Conservation (phyloP, 179 eudicot species). For the Heliamphora pulchella region DNA sequence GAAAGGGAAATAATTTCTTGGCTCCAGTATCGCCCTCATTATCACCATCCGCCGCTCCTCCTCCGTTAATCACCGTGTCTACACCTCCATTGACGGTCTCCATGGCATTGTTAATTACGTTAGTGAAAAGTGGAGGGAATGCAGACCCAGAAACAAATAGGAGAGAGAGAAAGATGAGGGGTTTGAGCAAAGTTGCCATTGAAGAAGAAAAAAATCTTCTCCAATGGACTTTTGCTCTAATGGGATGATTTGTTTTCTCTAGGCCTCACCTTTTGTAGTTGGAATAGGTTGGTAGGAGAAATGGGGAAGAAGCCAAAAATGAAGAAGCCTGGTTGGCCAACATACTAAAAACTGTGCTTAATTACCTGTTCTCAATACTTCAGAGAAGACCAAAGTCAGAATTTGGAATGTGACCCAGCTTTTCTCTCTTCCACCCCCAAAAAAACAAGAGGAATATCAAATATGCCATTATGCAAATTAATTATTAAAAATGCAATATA, state of each 20-base stretch:
- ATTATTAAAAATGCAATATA: too few relatives aligned
- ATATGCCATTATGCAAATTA: not conserved
- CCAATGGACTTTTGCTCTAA: not conserved
- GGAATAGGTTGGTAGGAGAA: not conserved
- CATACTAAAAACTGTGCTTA: not conserved
- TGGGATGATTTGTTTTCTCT: not conserved
- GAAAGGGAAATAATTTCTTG: too few relatives aligned
- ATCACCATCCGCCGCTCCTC: not conserved
- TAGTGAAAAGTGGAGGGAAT: too few relatives aligned
- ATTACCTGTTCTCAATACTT: not conserved
- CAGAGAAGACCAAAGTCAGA: not conserved
- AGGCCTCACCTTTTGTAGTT: not conserved
- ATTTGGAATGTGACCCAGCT: not conserved
- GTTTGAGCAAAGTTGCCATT: conserved; percentile 17
- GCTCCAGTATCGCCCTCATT: too few relatives aligned
- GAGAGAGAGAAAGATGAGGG: conserved; percentile 14
- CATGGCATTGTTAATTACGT: too few relatives aligned
- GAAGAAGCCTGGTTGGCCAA: not conserved
- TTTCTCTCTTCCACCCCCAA: not conserved
- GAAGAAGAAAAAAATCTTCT: not conserved
- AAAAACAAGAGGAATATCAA: not conserved
- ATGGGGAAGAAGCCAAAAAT: not conserved
- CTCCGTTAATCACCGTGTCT: not conserved
- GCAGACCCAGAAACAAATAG: not conserved
- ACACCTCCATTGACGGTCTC: too few relatives aligned